Evolutionary conservation across 1,284 basidiomycete genomes (phyloP), one percentile per base, ranked within the genome.

Genomic region (Malassezia sp.): DNA sequence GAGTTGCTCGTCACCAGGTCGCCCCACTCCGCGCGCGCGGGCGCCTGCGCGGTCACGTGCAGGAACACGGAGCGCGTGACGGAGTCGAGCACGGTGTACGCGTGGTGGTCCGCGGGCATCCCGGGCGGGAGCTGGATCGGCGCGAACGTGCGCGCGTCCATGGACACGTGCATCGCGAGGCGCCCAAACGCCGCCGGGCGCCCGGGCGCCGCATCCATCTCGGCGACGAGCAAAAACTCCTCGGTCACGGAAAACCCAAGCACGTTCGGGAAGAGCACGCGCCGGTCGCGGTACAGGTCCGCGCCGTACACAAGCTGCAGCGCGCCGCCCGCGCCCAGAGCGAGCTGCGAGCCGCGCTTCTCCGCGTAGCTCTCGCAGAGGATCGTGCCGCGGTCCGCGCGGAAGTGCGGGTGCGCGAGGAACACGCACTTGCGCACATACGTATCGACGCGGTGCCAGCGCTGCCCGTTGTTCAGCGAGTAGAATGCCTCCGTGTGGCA

Each of bases 231-330:
- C 62, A 96, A 75, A 70, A 83, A 97, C 74, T 96, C 85, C 3
- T 86, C 86, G 72, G 97, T 97, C 67, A 89, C 91, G 0, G 93
- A 83, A 73, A 90, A 95, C 2, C 91, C 91, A 54, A 90, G 85
- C 43, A 96, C 80, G 32, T 81, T 76, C 38, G 85, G 79, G 64
- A 97, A 96, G 22, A 96, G 70, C 61, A 36, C 42, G 3, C 78
- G 82, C 53, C 75, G 79, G 74, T 80, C 83, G 54, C 77, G 78
- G 71, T 81, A 96, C 73, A 81, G 93, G 45, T 82, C 76, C 11
- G 75, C 72, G 1, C 93, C 91, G 6, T 79, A 78, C 26, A 93
- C 77, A 38, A 96, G 74, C 70, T 90, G 78, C 38, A 96, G 63
- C 4, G 82, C 79, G 17, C 12, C 29, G 38, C 28, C 28, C 27